These are phyloP conservation scores for Aspergillus sp. DNA, from an alignment of 2,329 filamentous ascomycete genomes.

Conservation along the genomic window DNA sequence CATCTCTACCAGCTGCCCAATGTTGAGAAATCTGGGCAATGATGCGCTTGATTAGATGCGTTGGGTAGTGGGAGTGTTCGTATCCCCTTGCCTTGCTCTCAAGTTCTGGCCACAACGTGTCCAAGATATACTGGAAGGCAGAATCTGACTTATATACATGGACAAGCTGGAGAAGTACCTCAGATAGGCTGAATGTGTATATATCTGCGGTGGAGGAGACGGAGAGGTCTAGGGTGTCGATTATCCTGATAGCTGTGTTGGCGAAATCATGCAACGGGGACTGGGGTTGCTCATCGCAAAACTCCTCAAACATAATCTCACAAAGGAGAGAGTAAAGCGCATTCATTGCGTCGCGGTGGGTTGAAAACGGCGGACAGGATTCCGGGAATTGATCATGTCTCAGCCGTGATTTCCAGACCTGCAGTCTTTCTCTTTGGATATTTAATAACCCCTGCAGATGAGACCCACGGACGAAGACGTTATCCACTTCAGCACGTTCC, in stretches of 20 bases:
- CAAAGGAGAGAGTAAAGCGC: slow-evolving; percentile 13
- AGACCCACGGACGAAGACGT: neutral
- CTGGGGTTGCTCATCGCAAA: too few species aligned
- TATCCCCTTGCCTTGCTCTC: slow-evolving; percentile 18
- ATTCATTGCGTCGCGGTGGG: slow-evolving; percentile 18
- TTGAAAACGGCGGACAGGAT: neutral
- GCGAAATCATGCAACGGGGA: neutral
- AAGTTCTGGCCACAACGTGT: slow-evolving; percentile 19
- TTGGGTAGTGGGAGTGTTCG: slow-evolving; percentile 26
- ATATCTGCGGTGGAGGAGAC: slow-evolving; percentile 9
- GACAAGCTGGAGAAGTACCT: slow-evolving; percentile 10
- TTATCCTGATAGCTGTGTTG: neutral
- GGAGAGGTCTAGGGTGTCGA: neutral
- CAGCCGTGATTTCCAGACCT: neutral
- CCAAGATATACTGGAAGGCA: slow-evolving; percentile 13
- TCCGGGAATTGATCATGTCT: neutral
- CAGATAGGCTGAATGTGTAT: slow-evolving; percentile 16
- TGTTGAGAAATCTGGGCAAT: slow-evolving; percentile 15
- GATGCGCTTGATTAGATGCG: slow-evolving; percentile 22
- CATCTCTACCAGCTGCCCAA: neutral
- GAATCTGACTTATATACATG: slow-evolving; percentile 3
- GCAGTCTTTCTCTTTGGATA: neutral
- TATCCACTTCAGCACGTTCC: neutral
- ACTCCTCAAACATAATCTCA: slow-evolving; percentile 11
- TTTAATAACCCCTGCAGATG: neutral